A percentile compares a stretch with the other conserved stretches of the same genome.
phyloP scores from a whole-genome alignment of 179 eudicot species.

The Vitellaria paradoxa region DNA sequence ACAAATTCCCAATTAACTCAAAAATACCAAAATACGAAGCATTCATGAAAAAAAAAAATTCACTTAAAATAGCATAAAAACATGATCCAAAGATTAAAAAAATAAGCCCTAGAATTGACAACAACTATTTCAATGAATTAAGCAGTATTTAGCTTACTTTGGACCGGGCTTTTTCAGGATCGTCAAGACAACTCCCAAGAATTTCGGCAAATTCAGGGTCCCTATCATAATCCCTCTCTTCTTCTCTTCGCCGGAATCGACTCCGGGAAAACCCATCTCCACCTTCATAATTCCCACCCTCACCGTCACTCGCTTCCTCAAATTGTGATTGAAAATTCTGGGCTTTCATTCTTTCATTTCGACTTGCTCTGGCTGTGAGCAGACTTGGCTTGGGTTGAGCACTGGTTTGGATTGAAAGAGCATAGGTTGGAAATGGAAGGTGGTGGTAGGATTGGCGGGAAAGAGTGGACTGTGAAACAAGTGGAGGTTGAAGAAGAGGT shows the following conservation, averaged over 20 bases:
- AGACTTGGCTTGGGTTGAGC: conserved; percentile 12
- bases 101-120: background rate
- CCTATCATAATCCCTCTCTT: conserved; percentile 66
- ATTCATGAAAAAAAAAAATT: background rate
- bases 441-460: conserved; percentile 12
- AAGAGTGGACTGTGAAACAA: conserved; percentile 12
- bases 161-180: conserved; percentile 68
- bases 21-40: background rate
- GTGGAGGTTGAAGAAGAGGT: conserved; percentile 12
- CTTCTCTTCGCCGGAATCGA: conserved; percentile 40
- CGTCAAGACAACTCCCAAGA: conserved; percentile 73
- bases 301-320: conserved; percentile 24
- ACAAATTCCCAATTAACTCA: background rate
- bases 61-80: background rate
- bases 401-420: conserved; percentile 15
- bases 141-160: conserved; percentile 37
- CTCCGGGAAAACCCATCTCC: conserved; percentile 43
- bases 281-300: conserved; percentile 32
- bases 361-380: conserved; percentile 13
- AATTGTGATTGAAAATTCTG: conserved; percentile 21
- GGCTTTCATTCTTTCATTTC: conserved; percentile 21
- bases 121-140: background rate
- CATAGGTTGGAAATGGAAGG: conserved; percentile 10
- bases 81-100: background rate
- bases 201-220: conserved; percentile 91